phyloP scores from a whole-genome alignment of 1,139 yeast genomes.

The Scheffersomyces segobiensis region DNA sequence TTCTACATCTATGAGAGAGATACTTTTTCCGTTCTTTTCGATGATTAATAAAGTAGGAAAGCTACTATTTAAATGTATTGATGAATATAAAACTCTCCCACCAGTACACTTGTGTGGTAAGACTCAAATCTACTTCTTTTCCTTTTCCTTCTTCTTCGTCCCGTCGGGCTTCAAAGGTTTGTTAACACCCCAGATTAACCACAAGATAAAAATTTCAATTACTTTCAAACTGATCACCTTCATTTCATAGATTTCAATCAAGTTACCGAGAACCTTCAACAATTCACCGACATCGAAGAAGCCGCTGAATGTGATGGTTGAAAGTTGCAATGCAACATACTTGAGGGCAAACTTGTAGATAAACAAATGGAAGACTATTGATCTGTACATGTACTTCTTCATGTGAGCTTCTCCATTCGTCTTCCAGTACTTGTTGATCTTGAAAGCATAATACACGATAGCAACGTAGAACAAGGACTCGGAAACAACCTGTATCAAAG shows the following conservation, averaged over 20 bases:
- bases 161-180: neutral
- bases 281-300: constrained; percentile 12
- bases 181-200: constrained; percentile 13
- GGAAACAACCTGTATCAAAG: neutral
- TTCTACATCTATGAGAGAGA: neutral
- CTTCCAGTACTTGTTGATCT: neutral
- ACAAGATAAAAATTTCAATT: constrained; percentile 11
- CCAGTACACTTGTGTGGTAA: neutral
- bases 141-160: neutral
- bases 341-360: constrained; percentile 7
- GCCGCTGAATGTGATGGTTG: constrained; percentile 10
- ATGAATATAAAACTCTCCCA: neutral
- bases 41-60: neutral
- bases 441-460: neutral
- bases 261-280: constrained; percentile 6
- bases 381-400: constrained; percentile 1
- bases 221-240: constrained; percentile 3
- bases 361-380: constrained; percentile 11
- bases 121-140: neutral
- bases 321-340: constrained; percentile 5
- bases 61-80: neutral
- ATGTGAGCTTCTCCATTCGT: neutral
- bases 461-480: neutral
- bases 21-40: neutral
- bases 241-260: constrained; percentile 1